Base-by-base conservation (phyloP, 192 early-diverging fungal genomes). In the Pilaira anomala region DNA sequence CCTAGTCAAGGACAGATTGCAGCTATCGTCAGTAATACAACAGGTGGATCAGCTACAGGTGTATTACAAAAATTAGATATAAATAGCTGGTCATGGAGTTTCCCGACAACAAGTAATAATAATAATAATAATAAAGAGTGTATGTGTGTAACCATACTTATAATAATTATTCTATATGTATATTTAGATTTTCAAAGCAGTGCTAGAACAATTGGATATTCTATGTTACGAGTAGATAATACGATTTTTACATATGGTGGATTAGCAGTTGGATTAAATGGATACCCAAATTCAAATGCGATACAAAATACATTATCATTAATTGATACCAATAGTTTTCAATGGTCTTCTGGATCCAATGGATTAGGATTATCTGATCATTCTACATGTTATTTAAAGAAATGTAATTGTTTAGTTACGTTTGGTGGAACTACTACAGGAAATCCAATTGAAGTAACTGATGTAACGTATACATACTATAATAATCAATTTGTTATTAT, bases 401-500 rank as follows among this genome's bases (percentile, higher is more conserved):
- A 57, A 2, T 82, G 80, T 53, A 78, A 87, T 39, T 70, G 74
- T 29, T 66, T 88, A 48, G 70, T 83, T 6, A 69, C 82, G 28
- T 91, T 88, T 80, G 88, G 88, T 56, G 88, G 88, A 30, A 66
- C 40, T 66, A 76, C 44, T 66, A 87, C 63, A 64, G 82, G 68
- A 65, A 80, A 51, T 70, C 67, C 33, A 40, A 48, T 2, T 65
- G 81, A 56, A 80, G 73, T 67, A 78, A 81, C 64, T 71, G 73
- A 45, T 29, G 66, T 68, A 61, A 56, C 28, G 5, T 41, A 63
- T 39, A 26, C 2, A 39, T 16, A 51, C 41, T 18, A 21, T 39
- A 40, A 52, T 25, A 51, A 52, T 40, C 22, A 26, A 53, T 62
- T n/a, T 3, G 18, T 49, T 4, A n/a, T n/a, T n/a, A n/a, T 22